phyloP scores from a whole-genome alignment of 371 early-diverging fungal genomes.

The Mucor plumbeus region DNA sequence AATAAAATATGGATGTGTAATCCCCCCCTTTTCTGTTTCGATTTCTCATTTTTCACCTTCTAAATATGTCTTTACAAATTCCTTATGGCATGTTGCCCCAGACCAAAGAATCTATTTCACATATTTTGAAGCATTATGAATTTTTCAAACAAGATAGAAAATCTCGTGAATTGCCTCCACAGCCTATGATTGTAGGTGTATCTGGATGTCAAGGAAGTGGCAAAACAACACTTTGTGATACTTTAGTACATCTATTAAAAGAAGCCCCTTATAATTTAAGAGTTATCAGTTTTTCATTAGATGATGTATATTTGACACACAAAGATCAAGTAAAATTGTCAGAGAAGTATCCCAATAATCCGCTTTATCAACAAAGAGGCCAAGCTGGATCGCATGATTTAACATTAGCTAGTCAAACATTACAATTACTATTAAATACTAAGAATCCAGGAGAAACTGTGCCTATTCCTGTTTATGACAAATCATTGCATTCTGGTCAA shows the following conservation, averaged over 20 bases:
- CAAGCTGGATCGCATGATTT: slow-evolving; percentile 92
- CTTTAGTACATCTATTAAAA: slow-evolving; percentile 50
- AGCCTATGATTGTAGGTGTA: slow-evolving; percentile 74
- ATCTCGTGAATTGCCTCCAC: slow-evolving; percentile 22
- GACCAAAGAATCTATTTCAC: slow-evolving; percentile 42
- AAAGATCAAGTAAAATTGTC: slow-evolving; percentile 66
- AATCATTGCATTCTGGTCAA: slow-evolving; percentile 71
- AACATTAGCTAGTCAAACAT: slow-evolving; percentile 56
- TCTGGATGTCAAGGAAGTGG: slow-evolving; percentile 85
- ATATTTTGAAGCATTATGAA: slow-evolving; percentile 46
- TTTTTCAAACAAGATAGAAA: slow-evolving; percentile 28
- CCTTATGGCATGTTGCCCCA: slow-evolving; percentile 45
- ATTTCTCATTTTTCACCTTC: not conserved
- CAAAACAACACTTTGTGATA: slow-evolving; percentile 73
- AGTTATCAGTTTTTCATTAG: slow-evolving; percentile 77
- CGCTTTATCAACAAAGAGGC: slow-evolving; percentile 78
- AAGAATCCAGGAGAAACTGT: slow-evolving; percentile 20
- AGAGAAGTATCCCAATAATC: slow-evolving; percentile 61
- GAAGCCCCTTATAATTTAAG: slow-evolving; percentile 52
- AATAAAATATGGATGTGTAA: not conserved
- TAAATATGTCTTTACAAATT: slow-evolving; percentile 3
- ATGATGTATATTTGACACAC: slow-evolving; percentile 86
- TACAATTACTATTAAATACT: slow-evolving; percentile 50
- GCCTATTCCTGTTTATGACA: slow-evolving; percentile 82
- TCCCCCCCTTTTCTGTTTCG: slow-evolving; percentile 1